These are phyloP conservation scores for Auriscalpium vulgare DNA, from an alignment of 768 basidiomycete genomes.

Conservation along the genomic window DNA sequence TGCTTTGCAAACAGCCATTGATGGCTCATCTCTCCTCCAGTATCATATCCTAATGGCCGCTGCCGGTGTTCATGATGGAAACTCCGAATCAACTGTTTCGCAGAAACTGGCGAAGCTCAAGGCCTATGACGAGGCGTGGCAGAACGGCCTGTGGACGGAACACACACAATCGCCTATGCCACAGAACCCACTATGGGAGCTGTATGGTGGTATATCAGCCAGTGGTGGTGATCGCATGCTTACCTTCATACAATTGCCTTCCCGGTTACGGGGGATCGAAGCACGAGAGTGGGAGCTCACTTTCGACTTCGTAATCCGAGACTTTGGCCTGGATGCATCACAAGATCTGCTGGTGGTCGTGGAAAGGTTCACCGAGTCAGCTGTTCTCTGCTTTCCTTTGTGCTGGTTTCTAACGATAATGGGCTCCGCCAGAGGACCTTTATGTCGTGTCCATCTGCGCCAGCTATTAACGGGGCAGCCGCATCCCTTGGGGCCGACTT, in stretches of 20 bases:
- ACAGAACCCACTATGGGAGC: slow-evolving; percentile 5
- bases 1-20: slow-evolving; percentile 5
- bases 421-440: neutral
- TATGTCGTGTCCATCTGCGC: slow-evolving; percentile 3
- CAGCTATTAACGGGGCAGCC: slow-evolving; percentile 5
- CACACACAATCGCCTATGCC: neutral
- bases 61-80: slow-evolving; percentile 9
- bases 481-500: neutral
- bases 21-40: slow-evolving; percentile 3
- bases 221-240: neutral
- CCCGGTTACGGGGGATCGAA: slow-evolving; percentile 10
- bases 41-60: slow-evolving; percentile 7
- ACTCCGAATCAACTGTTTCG: neutral
- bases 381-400: no score
- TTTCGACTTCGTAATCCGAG: slow-evolving; percentile 3
- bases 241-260: slow-evolving; percentile 8
- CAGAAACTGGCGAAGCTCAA: slow-evolving; percentile 5
- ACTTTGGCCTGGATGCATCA: slow-evolving; percentile 14
- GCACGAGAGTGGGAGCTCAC: slow-evolving; percentile 9
- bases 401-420: no score
- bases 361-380: slow-evolving; percentile 6
- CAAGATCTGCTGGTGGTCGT: slow-evolving; percentile 12
- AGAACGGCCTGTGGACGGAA: slow-evolving; percentile 3
- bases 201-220: slow-evolving; percentile 12
- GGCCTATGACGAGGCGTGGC: slow-evolving; percentile 7